Conservation (phyloP, 2,329 filamentous ascomycete species). For the Fusarium caatingaense region DNA sequence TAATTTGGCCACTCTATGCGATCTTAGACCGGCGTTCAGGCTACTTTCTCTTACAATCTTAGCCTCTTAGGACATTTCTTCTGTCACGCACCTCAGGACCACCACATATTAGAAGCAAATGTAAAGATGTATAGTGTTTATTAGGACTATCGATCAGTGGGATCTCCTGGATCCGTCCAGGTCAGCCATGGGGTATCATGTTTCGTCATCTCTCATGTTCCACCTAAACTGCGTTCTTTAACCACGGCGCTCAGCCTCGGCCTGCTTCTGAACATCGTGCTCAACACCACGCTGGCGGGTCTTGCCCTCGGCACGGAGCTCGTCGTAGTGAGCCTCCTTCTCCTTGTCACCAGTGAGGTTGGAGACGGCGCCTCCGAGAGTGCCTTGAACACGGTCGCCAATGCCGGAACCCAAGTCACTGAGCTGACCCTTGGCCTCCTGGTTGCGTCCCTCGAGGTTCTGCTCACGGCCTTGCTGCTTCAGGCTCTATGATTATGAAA, state of each 20-base stretch:
- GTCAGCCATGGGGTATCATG: slow-evolving; percentile 36
- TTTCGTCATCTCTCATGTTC: slow-evolving; percentile 23
- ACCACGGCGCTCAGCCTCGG: slow-evolving; percentile 55
- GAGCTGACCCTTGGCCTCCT: slow-evolving; percentile 86
- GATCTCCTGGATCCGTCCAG: slow-evolving; percentile 20
- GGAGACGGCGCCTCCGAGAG: slow-evolving; percentile 77
- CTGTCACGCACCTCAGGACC: background rate
- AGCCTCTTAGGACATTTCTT: background rate
- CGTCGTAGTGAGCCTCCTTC: slow-evolving; percentile 72
- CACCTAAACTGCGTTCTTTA: slow-evolving; percentile 22
- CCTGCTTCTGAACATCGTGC: slow-evolving; percentile 81
- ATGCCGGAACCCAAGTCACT: slow-evolving; percentile 76
- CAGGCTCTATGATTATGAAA: slow-evolving; percentile 60
- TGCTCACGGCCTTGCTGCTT: slow-evolving; percentile 81
- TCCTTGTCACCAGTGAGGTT: slow-evolving; percentile 76
- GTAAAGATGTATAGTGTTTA: slow-evolving; percentile 14
- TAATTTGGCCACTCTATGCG: background rate
- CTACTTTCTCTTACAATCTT: background rate
- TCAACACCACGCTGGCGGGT: slow-evolving; percentile 85
- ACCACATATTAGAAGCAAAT: background rate
- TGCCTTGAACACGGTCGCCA: slow-evolving; percentile 74
- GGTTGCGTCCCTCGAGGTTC: slow-evolving; percentile 81
- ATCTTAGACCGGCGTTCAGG: background rate
- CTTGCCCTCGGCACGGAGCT: slow-evolving; percentile 84
- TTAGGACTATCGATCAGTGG: slow-evolving; percentile 18